Base-by-base conservation (phyloP, 23 red algal genomes). In the Pyropia haitanensis region DNA sequence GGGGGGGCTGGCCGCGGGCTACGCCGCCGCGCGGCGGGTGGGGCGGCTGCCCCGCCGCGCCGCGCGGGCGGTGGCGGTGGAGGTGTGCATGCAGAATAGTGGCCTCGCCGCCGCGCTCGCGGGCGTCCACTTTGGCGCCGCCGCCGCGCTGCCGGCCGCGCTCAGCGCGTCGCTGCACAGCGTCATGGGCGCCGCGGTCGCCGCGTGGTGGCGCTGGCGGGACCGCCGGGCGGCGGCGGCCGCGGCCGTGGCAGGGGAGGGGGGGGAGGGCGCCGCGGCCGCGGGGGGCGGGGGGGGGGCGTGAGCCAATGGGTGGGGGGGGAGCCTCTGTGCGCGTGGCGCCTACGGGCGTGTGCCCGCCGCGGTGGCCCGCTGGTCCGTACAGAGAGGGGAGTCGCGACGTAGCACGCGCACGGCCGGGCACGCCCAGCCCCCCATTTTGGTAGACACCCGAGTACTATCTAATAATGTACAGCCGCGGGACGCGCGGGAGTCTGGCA, bases 31-130 rank as follows among this genome's bases (percentile, higher is more conserved):
- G 0, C 39, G 56, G 14, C 20, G 88, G 8, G 64, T 76, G 18
- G 39, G 39, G 7, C 18, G 70, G 5, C 53, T 68, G 23, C 25
- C 58, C 61, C 6, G 32, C 14, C 58, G 64, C 4, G 57, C 73
- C 13, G 59, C 27, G 18, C 74, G 93, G 56, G 85, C 93, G 14
- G 61, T 97, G 27, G 59, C 61, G 16, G 90, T 97, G 18, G 93
- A 97, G 81, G 93, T 97, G 18, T 77, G 87, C 51, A 97, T 97
- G 93, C 93, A 97, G 53, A 97, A 97, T 44, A 88, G 80, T 18
- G 66, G 79, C 16, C 73, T 97, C 9, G 93, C 78, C 39, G 93
- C 88, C 18, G 87, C 87, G 14, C 63, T 97, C 9, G 93, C 93
- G 13, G 71, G 85, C 27, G 33, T 56, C 14, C 93, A 97, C 61